Percentiles rank a stretch among this genome's conserved stretches.
These are phyloP conservation scores for Hypocreales sp. DNA, from an alignment of 2,329 filamentous ascomycete genomes.

Conservation along the genomic window DNA sequence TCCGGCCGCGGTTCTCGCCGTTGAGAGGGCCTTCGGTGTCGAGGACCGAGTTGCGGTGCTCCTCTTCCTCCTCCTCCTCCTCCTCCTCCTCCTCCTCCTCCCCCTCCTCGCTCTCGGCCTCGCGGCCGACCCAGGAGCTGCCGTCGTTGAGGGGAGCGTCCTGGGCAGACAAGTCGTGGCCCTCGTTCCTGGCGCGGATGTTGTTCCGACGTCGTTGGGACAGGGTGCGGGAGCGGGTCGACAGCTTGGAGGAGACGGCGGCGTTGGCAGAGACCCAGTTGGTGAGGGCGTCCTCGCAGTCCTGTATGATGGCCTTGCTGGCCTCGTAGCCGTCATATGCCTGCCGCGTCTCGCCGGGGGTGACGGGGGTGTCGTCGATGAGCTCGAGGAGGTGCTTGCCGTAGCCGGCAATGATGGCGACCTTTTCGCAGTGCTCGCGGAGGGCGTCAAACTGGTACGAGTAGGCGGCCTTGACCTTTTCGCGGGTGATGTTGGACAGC, in stretches of 20 bases:
- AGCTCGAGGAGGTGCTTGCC: constrained; percentile 97
- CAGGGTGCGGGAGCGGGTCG: constrained; percentile 71
- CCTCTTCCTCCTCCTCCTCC: constrained; percentile 48
- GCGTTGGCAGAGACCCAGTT: constrained; percentile 94
- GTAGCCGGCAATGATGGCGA: constrained; percentile 93
- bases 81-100: constrained; percentile 49
- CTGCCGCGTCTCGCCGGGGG: constrained; percentile 85
- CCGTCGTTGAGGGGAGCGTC: constrained; percentile 64
- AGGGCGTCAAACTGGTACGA: constrained; percentile 96
- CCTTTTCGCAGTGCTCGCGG: constrained; percentile 93
- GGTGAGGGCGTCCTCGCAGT: constrained; percentile 92
- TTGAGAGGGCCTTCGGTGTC: constrained; percentile 37
- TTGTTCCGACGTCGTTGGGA: constrained; percentile 71
- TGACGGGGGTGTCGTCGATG: constrained; percentile 92
- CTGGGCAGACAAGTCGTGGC: constrained; percentile 69
- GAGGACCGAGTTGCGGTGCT: constrained; percentile 30
- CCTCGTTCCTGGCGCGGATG: constrained; percentile 49
- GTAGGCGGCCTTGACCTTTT: constrained; percentile 98
- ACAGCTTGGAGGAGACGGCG: constrained; percentile 74
- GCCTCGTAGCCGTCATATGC: constrained; percentile 98
- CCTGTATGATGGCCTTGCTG: constrained; percentile 97
- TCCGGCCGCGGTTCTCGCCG: constrained; percentile 39
- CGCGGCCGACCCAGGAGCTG: constrained; percentile 73
- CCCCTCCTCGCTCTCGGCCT: constrained; percentile 43
- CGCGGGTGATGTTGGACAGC: constrained; percentile 96